Evolutionary conservation across 768 basidiomycete genomes (phyloP), one percentile per base, ranked within the genome.

Genomic region (Macrolepiota fuliginosa): DNA sequence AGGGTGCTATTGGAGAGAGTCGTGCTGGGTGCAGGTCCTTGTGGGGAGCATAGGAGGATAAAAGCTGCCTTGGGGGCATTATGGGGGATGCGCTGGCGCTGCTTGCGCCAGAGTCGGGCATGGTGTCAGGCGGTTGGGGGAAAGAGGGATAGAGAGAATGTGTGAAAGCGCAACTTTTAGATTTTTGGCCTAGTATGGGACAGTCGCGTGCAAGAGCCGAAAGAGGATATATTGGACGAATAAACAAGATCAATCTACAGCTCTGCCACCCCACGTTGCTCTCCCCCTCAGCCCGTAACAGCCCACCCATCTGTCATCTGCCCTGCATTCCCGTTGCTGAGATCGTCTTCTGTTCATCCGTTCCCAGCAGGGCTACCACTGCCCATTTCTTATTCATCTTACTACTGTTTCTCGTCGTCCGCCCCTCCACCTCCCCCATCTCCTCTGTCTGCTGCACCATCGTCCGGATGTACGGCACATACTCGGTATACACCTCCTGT

Each of bases 401-500:
- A 29, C 60, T 66, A 66, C 89, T 87, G 76, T 88, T 89, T 70
- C 88, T 72, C 45, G 88, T 90, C 64, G 53, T 69, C 60, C 69
- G 65, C 60, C 62, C 66, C 64, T 49, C 47, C 9, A 66, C 62
- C 58, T 64, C 50, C 36, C 64, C 51, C 63, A 67, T 58, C 40
- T 53, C 61, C 62, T 58, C 72, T 63, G 79, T 86, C 67, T 77
- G 66, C 66, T n/a, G 6, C 92, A 64, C 96, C 94, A 39, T 74
- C 80, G 27, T 61, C 72, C 42, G 90, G 84, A 93, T 75, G 73
- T 81, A 83, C 35, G 93, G 89, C 65, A 84, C 74, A 73, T 92
- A 90, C 52, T 96, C 91, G 68, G 88, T 70, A 67, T 83, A 80
- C 62, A 89, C 52, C 42, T 54, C 29, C 52, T 10, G 40, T 19